phyloP scores from a whole-genome alignment of 805 yeast genomes.

The Lachancea nothofagi region DNA sequence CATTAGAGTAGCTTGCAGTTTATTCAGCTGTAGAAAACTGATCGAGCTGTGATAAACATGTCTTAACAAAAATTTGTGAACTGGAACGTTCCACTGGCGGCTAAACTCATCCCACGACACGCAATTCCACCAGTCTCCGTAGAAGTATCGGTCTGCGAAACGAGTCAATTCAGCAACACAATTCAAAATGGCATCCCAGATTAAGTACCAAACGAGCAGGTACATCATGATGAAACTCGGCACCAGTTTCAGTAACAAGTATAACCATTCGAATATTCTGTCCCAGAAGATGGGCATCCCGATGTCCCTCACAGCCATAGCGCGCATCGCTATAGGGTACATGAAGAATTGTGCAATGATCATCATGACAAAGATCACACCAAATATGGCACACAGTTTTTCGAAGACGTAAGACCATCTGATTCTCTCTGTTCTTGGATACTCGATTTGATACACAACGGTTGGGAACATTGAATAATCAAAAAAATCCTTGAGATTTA shows the following conservation, averaged over 20 bases:
- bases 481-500: conserved; percentile 61
- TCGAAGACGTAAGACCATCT: conserved; percentile 63
- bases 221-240: conserved; percentile 78
- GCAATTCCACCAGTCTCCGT: conserved; percentile 98
- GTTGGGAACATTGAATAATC: conserved; percentile 86
- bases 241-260: conserved; percentile 59
- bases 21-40: conserved; percentile 63
- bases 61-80: conserved; percentile 78
- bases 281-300: conserved; percentile 21
- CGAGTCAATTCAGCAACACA: conserved; percentile 81
- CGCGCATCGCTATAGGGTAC: conserved; percentile 65
- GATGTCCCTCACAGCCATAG: conserved; percentile 44
- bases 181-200: conserved; percentile 93
- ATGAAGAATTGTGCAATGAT: conserved; percentile 67
- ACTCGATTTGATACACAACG: conserved; percentile 73
- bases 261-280: conserved; percentile 24
- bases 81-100: conserved; percentile 92
- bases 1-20: conserved; percentile 61
- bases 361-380: conserved; percentile 79
- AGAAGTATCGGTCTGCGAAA: conserved; percentile 88
- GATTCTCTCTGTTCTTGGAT: conserved; percentile 67
- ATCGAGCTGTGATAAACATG: conserved; percentile 93
- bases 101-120: conserved; percentile 91
- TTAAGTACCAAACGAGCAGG: conserved; percentile 73
- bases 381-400: conserved; percentile 77